Evolutionary conservation across 2,329 filamentous ascomycete species (phyloP).

Genomic region (Paracorniculantispora psalliotae): DNA sequence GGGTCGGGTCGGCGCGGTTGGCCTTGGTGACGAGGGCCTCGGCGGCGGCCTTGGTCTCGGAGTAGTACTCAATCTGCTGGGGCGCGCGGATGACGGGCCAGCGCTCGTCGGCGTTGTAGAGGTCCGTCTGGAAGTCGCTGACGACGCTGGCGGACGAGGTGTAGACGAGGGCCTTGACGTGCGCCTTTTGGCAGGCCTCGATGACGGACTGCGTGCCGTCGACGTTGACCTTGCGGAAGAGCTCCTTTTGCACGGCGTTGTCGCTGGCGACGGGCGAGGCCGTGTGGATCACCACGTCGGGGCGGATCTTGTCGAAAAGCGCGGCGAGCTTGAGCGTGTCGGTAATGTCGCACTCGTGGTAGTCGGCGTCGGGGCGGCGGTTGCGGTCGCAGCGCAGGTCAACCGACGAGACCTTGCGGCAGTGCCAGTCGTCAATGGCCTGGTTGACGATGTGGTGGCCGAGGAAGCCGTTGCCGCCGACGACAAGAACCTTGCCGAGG

Average conservation of each 20-base stretch:
- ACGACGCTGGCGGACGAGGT: conserved; percentile 86
- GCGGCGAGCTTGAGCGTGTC: conserved; percentile 54
- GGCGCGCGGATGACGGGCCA: conserved; percentile 71
- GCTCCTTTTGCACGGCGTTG: conserved; percentile 48
- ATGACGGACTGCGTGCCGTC: conserved; percentile 77
- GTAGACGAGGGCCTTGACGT: conserved; percentile 80
- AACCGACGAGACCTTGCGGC: conserved; percentile 59
- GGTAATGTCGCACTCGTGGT: conserved; percentile 76
- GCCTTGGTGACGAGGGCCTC: conserved; percentile 75
- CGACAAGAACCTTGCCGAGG: conserved; percentile 68
- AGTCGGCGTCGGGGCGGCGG: conserved; percentile 54
- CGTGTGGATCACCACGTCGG: conserved; percentile 86
- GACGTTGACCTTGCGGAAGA: conserved; percentile 81
- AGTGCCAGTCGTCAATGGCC: conserved; percentile 51
- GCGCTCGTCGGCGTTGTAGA: conserved; percentile 79
- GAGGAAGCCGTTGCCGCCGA: conserved; percentile 80
- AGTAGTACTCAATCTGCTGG: conserved; percentile 75
- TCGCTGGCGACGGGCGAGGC: conserved; percentile 63
- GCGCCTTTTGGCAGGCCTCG: conserved; percentile 62
- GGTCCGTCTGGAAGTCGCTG: conserved; percentile 72
- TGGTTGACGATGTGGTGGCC: conserved; percentile 77
- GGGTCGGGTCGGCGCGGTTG: conserved; percentile 54
- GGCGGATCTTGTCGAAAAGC: conserved; percentile 61
- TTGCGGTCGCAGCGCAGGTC: conserved; percentile 69
- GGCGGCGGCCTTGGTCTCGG: conserved; percentile 83